A percentile compares a stretch with the other conserved stretches of the same genome.
Evolutionary conservation across 192 early-diverging fungal species (phyloP).

Genomic region (Coemansia sp.): DNA sequence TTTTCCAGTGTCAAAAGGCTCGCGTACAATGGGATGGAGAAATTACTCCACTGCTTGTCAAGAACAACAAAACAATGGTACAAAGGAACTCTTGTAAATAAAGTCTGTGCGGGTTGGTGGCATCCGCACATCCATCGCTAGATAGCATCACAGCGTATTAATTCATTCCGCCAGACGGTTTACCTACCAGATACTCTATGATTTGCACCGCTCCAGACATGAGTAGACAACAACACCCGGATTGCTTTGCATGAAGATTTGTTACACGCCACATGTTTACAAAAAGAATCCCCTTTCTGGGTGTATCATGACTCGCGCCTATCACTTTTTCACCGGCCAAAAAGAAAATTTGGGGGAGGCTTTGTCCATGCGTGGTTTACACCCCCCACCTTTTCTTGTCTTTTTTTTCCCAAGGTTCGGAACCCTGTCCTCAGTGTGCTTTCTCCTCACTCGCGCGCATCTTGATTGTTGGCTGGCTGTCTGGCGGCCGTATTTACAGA

Average conservation of each 20-base stretch:
- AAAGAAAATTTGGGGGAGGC: conserved; percentile 2
- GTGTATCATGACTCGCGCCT: not conserved
- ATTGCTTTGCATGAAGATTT: conserved; percentile 2
- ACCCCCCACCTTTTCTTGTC: not conserved
- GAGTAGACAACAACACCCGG: conserved; percentile 1
- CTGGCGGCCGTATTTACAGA: not conserved
- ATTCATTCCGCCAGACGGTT: not conserved
- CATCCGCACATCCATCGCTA: too few relatives aligned
- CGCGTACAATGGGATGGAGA: not conserved
- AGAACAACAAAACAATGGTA: not conserved
- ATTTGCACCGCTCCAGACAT: not conserved
- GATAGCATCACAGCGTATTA: too few relatives aligned
- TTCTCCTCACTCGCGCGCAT: not conserved
- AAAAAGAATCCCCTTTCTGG: conserved; percentile 3
- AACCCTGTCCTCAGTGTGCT: not conserved
- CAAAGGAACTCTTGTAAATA: not conserved
- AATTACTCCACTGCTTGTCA: not conserved
- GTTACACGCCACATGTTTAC: conserved; percentile 8
- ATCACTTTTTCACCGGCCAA: not conserved
- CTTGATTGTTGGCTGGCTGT: conserved; percentile 1
- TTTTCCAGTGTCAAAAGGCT: not conserved
- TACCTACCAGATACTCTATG: not conserved
- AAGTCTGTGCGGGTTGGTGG: too few relatives aligned
- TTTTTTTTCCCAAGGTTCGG: not conserved
- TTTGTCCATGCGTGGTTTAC: not conserved